Base-by-base conservation (phyloP, 129 eudicot species). In the Saussurea involucrata region DNA sequence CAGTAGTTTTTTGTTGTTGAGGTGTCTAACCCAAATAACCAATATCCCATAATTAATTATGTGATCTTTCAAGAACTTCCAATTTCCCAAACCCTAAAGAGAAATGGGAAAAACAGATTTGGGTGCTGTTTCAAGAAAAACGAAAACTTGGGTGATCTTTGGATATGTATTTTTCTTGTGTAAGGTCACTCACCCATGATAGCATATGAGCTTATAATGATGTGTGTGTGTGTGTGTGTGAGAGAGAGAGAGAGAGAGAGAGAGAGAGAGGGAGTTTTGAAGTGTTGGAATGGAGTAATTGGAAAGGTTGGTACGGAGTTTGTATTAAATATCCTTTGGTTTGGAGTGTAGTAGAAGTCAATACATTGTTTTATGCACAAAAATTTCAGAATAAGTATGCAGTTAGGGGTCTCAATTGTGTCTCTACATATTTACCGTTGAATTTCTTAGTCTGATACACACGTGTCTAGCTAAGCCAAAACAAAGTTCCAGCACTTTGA, bases 41-140 rank as follows among this genome's bases (percentile, higher is more conserved):
- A 28, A 8, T 22, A 70, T 20, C 63, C 86, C 95, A 87, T 90
- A 78, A 63, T 84, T 90, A 78, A 63, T 84, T 31, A 21, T 24
- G 44, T 8, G n/a, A 74, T 74, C 83, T 73, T 18, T 63, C 24
- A 18, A 53, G 61, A 53, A 17, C 61, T 5, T 53, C 61, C 9
- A 53, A 53, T 17, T 6, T n/a, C 68, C 58, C 18, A 69, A 71
- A 11, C 71, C 34, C 44, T 49, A 21, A 75, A 72, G 49, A 24
- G 40, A 70, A 55, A 63, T 8, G 53, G 21, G 18, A 27, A 65
- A 8, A 46, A 76, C 4, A 46, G 42, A 63, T 49, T 64, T 27
- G 24, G 76, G 44, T 25, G 73, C 44, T 68, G 27, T 28, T 28
- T 28, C 31, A 28, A 28, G 31, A 28, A 28, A 28, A 28, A 28